Conservation (phyloP, 768 basidiomycete genomes). For the Agrocybe pediades region DNA sequence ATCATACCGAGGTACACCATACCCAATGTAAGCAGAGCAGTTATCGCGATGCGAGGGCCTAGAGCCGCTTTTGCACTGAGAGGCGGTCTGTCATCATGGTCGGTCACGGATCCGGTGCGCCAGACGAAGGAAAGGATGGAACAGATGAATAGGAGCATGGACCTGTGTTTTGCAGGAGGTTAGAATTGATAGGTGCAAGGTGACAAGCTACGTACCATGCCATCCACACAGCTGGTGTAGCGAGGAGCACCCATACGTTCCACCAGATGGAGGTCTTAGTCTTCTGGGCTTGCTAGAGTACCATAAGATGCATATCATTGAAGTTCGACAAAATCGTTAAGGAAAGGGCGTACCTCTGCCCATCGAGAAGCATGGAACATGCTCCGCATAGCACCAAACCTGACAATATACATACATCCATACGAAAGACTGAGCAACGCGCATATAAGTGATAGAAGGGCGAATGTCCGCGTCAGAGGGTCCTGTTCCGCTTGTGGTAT, state of each 20-base stretch:
- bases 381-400: constrained; percentile 72
- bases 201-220: constrained; percentile 47
- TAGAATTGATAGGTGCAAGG: not conserved
- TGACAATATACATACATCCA: constrained; percentile 73
- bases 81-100: constrained; percentile 34
- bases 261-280: constrained; percentile 34
- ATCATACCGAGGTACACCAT: constrained; percentile 64
- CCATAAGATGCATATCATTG: not conserved
- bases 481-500: constrained; percentile 52
- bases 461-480: constrained; percentile 61
- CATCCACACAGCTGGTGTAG: constrained; percentile 68
- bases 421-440: constrained; percentile 72
- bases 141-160: constrained; percentile 65
- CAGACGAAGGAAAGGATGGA: constrained; percentile 72
- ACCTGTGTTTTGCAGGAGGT: constrained; percentile 34
- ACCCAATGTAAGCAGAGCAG: constrained; percentile 56
- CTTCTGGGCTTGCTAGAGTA: constrained; percentile 55
- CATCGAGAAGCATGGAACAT: constrained; percentile 73
- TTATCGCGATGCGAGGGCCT: constrained; percentile 56
- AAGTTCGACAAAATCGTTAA: not conserved
- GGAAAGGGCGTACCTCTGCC: constrained; percentile 54
- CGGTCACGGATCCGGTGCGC: constrained; percentile 57
- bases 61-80: constrained; percentile 42
- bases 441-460: constrained; percentile 64
- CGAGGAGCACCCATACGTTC: constrained; percentile 38